phyloP scores from a whole-genome alignment of 2,329 filamentous ascomycete species.

The Coniochaeta prunicola region DNA sequence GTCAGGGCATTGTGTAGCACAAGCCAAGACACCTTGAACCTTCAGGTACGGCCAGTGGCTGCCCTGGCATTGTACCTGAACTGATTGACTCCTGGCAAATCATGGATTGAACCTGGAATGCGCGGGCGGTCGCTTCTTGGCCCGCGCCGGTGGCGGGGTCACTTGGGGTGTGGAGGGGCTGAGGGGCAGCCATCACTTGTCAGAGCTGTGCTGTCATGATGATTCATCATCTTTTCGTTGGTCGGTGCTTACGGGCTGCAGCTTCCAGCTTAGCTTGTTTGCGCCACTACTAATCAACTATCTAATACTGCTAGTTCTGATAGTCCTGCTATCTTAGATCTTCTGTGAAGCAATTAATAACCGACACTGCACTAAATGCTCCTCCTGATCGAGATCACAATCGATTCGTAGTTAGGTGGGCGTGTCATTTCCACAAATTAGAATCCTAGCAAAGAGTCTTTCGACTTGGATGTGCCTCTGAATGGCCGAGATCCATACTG shows the following conservation, averaged over 20 bases:
- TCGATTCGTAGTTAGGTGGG: too few relatives aligned
- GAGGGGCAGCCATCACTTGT: neutral
- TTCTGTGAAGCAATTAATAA: too few relatives aligned
- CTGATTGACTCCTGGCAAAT: neutral
- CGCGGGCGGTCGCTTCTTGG: neutral
- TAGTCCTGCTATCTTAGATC: too few relatives aligned
- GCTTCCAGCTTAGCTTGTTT: neutral
- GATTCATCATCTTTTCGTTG: neutral
- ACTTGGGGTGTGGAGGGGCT: neutral
- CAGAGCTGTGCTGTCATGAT: neutral
- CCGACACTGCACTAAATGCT: too few relatives aligned
- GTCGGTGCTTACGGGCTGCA: neutral
- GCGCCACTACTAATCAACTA: too few relatives aligned
- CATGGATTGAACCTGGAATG: neutral
- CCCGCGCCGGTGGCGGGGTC: neutral
- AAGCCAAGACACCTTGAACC: neutral
- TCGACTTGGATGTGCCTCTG: too few relatives aligned
- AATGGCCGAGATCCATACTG: too few relatives aligned
- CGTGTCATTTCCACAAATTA: too few relatives aligned
- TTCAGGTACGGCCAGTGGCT: neutral
- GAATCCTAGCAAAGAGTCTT: too few relatives aligned
- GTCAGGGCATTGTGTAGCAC: too few relatives aligned
- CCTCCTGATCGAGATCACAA: too few relatives aligned
- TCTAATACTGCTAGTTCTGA: too few relatives aligned
- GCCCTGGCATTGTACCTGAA: neutral